Percentiles rank a stretch among this genome's conserved stretches.
Evolutionary conservation across 2,329 filamentous ascomycete species (phyloP).

Genomic region (Colletotrichum ledebouriae): DNA sequence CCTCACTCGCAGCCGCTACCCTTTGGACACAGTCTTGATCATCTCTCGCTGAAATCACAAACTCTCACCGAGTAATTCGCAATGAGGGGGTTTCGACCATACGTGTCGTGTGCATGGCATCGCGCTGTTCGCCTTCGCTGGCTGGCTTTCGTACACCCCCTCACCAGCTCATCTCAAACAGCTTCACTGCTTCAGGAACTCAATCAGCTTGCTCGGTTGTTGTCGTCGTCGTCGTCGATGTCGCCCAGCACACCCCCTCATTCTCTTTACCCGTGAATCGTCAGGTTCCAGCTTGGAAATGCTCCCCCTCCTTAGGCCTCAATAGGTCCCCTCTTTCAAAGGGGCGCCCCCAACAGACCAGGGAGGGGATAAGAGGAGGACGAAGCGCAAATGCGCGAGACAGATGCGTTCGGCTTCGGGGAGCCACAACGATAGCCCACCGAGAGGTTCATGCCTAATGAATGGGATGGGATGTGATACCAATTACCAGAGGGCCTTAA

Average conservation of each 20-base stretch:
- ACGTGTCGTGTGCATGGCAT: conserved; percentile 15
- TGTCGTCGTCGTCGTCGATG: background rate
- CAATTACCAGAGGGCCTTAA: no score
- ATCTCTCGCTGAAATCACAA: conserved; percentile 31
- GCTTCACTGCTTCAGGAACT: background rate
- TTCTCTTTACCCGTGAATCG: conserved; percentile 8
- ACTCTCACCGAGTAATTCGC: conserved; percentile 29
- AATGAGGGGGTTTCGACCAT: conserved; percentile 9
- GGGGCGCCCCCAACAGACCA: conserved; percentile 6
- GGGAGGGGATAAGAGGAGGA: conserved; percentile 7
- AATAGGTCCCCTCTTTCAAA: conserved; percentile 20
- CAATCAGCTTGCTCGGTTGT: background rate
- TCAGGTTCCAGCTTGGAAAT: conserved; percentile 21
- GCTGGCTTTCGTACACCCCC: conserved; percentile 26
- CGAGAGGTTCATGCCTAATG: background rate
- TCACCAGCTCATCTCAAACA: conserved; percentile 24
- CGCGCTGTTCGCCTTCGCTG: conserved; percentile 3
- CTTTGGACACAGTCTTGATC: conserved; percentile 6
- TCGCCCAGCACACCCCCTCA: conserved; percentile 3
- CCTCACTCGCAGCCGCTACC: background rate
- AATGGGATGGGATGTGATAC: no score
- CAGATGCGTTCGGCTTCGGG: conserved; percentile 16
- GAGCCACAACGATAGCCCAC: conserved; percentile 3
- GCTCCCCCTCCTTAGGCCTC: conserved; percentile 17
- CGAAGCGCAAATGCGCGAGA: conserved; percentile 20